Conservation (phyloP, 1,284 basidiomycete genomes). For the Trametes versicolor region DNA sequence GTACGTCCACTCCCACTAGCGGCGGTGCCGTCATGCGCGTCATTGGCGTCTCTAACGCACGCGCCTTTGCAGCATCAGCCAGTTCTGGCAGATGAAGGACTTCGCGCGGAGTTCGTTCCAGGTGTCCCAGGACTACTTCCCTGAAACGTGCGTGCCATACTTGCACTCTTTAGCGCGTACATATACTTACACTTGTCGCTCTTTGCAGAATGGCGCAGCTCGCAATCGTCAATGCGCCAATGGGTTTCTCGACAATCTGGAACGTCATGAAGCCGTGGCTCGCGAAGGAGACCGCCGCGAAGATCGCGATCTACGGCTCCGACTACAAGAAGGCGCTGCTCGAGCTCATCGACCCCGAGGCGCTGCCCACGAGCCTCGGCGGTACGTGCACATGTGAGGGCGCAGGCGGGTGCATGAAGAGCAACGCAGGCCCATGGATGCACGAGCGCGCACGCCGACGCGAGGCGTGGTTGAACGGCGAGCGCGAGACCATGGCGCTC, state of each 20-base stretch:
- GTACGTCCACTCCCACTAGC: conserved; percentile 46
- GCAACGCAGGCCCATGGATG: conserved; percentile 75
- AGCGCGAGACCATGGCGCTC: conserved; percentile 36
- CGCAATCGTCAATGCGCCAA: conserved; percentile 73
- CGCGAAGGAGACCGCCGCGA: conserved; percentile 73
- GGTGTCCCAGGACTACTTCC: conserved; percentile 79
- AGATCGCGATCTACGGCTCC: conserved; percentile 68
- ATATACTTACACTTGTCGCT: not conserved
- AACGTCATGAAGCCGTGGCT: conserved; percentile 73
- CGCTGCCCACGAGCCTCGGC: conserved; percentile 53
- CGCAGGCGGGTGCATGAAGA: conserved; percentile 65
- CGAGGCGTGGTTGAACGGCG: conserved; percentile 49
- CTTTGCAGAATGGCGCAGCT: conserved; percentile 73
- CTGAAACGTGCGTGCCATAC: conserved; percentile 66
- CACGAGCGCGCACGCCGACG: conserved; percentile 64
- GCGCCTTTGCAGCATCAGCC: conserved; percentile 54
- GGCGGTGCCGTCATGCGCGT: not conserved
- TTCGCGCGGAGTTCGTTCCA: conserved; percentile 69
- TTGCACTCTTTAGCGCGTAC: conserved; percentile 6
- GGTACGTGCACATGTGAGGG: conserved; percentile 64
- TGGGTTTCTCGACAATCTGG: conserved; percentile 78
- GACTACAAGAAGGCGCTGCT: conserved; percentile 65
- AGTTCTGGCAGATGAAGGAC: conserved; percentile 80
- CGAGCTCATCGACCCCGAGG: conserved; percentile 64
- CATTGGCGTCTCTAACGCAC: not conserved